Evolutionary conservation across 75 land plant genomes (phyloP).

Genomic region (Isoetes taiwanensis): DNA sequence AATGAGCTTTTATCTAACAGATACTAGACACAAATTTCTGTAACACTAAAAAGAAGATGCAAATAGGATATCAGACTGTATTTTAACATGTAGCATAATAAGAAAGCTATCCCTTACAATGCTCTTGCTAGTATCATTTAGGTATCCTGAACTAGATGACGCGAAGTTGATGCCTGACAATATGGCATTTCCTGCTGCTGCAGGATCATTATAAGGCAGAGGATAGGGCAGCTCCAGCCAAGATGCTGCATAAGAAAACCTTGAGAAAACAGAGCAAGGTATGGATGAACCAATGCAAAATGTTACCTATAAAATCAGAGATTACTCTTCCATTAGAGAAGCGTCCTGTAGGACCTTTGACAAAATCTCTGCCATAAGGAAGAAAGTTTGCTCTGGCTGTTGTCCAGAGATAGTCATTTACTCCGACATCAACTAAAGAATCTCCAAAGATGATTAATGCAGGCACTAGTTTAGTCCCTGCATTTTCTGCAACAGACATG

Average conservation of each 20-base stretch:
- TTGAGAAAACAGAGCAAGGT: too few relatives aligned
- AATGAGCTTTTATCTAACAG: neutral
- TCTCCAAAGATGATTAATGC: neutral
- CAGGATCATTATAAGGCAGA: neutral
- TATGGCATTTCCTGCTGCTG: neutral
- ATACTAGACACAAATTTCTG: neutral
- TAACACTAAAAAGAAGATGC: neutral
- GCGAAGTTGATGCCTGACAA: neutral
- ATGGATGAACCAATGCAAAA: neutral
- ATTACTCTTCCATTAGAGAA: neutral
- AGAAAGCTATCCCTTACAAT: too few relatives aligned
- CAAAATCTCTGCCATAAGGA: neutral
- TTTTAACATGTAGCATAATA: neutral
- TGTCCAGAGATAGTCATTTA: neutral
- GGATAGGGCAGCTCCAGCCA: neutral
- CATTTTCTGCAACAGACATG: too few relatives aligned
- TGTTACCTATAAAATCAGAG: neutral
- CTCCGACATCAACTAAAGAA: neutral
- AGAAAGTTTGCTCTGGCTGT: neutral
- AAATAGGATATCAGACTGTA: too few relatives aligned
- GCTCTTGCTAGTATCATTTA: neutral
- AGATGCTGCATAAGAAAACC: neutral
- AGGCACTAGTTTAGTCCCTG: too few relatives aligned
- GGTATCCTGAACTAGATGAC: neutral
- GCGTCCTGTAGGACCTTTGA: neutral